Conservation (phyloP, 148 eudicot species). For the Rhododendron henanense region DNA sequence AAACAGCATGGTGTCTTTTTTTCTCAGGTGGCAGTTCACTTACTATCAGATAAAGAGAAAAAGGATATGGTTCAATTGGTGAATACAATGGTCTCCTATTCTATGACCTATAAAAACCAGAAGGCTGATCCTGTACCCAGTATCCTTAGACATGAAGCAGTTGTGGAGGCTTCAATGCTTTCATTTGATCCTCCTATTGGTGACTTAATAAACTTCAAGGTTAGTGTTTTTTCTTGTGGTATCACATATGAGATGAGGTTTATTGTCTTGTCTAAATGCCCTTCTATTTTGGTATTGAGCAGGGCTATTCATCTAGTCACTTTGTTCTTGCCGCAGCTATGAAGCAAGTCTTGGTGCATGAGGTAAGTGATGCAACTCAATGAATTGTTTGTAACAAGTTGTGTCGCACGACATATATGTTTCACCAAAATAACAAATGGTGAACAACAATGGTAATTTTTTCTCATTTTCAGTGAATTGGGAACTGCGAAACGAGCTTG, state of each 20-base stretch:
- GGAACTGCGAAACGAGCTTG: background rate
- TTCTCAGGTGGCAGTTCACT: conserved; percentile 77
- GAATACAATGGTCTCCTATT: conserved; percentile 73
- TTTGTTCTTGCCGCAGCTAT: conserved; percentile 65
- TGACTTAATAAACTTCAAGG: conserved; percentile 66
- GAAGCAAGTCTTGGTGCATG: conserved; percentile 84
- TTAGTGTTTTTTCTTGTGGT: conserved; percentile 22
- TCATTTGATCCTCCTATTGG: conserved; percentile 79
- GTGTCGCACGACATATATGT: background rate
- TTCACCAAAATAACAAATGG: background rate
- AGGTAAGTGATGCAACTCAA: conserved; percentile 46
- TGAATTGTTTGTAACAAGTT: background rate
- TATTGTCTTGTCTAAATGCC: conserved; percentile 13
- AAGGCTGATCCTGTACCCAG: conserved; percentile 46
- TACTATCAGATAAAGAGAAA: conserved; percentile 77
- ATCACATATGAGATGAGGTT: background rate
- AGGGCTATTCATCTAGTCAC: conserved; percentile 66
- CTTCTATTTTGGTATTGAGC: conserved; percentile 18
- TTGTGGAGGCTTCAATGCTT: conserved; percentile 46
- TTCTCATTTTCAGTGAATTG: background rate
- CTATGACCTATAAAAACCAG: conserved; percentile 58
- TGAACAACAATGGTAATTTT: background rate
- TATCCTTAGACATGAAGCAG: conserved; percentile 36
- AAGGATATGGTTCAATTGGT: conserved; percentile 59
- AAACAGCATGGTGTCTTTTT: conserved; percentile 9